Base-by-base conservation (phyloP, 257 asterid species). In the Solanum raphanifolium region DNA sequence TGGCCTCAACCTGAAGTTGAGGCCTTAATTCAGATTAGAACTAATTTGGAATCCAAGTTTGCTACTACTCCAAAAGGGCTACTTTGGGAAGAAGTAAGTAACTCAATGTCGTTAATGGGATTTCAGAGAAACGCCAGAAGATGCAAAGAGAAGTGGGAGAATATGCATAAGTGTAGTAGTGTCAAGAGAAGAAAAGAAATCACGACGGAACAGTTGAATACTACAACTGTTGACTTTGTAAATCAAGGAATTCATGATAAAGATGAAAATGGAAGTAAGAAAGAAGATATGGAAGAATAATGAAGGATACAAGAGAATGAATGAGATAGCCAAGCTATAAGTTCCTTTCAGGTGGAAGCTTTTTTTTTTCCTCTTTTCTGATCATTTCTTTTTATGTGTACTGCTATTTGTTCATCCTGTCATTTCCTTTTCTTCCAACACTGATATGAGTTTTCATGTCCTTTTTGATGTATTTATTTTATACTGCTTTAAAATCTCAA, bases 141-240 rank as follows among this genome's bases (percentile, higher is more conserved):
- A 39, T 93, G 95, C 90, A 94, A 93, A 90, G 94, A 94, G 90
- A 94, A 94, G 88, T 94, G 97, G 97, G 97, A 94, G 25, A 94
- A 92, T 34, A 92, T 94, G 84, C 93, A 92, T 81, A 93, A 94
- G 85, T 93, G 91, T 71, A 91, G 1, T 25, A 13, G n/a, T 25
- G 8, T 86, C 92, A 94, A 93, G 93, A 94, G 88, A 89, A 92
- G 86, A 3, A 91, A 88, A 86, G 94, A 93, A 48, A 91, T 92
- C 88, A 88, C 90, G n/a, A 90, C 88, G 88, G 88, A 88, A 29
- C 86, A 78, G 36, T 25, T 78, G 32, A 25, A 41, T 78, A 27
- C 6, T 76, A 7, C 41, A 34, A 34, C 29, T 20, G 15, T 34
- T 73, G 31, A 73, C 82, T 35, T 73, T 74, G 31, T 74, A 74